A percentile compares a stretch with the other conserved stretches of the same genome.
phyloP scores from a whole-genome alignment of 805 yeast species.

The Cyberlindnera suaveolens region DNA sequence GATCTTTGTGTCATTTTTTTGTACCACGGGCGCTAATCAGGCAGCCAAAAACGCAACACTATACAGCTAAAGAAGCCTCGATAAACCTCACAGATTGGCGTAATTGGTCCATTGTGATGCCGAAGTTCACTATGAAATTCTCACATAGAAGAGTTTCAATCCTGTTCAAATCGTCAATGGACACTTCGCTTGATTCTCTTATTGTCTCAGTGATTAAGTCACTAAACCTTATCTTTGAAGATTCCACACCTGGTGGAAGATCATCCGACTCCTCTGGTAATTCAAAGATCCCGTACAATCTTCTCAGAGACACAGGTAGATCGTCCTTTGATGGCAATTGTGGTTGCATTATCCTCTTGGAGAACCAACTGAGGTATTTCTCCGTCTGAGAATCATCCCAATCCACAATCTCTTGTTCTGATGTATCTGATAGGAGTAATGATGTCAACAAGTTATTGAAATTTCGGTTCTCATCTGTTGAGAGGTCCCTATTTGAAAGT shows the following conservation, averaged over 20 bases:
- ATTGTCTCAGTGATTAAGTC: too few relatives aligned
- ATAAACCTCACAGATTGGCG: neutral
- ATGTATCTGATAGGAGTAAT: conserved; percentile 17
- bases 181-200: neutral
- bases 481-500: conserved; percentile 12
- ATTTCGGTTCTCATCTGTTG: conserved; percentile 3
- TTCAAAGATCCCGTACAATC: conserved; percentile 22
- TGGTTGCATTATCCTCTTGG: conserved; percentile 25
- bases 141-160: conserved; percentile 8
- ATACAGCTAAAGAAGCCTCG: neutral
- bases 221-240: too few relatives aligned
- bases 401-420: conserved; percentile 30
- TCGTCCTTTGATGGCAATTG: conserved; percentile 22
- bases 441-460: conserved; percentile 8
- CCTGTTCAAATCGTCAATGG: conserved; percentile 3
- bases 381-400: conserved; percentile 45
- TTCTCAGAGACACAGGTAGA: conserved; percentile 11
- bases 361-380: conserved; percentile 46
- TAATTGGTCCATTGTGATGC: conserved; percentile 8
- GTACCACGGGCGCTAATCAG: too few relatives aligned
- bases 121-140: conserved; percentile 11
- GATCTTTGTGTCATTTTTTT: too few relatives aligned
- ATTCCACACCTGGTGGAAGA: neutral
- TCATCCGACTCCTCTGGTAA: conserved; percentile 2
- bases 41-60: too few relatives aligned